Percentiles rank a stretch among this genome's conserved stretches.
Evolutionary conservation across 129 eudicot genomes (phyloP).

Genomic region (Heracleum sosnowskyi): DNA sequence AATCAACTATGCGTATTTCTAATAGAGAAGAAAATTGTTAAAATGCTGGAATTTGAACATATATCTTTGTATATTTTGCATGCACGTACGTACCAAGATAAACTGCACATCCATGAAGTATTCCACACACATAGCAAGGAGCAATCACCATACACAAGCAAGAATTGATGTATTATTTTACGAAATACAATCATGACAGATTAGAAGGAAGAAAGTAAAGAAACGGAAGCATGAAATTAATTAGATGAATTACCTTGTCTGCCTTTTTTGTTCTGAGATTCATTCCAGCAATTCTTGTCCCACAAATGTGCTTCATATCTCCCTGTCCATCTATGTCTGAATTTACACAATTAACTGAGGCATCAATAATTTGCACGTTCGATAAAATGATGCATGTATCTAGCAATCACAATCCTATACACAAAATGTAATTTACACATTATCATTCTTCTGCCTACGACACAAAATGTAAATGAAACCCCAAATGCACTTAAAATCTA

Average conservation of each 20-base stretch:
- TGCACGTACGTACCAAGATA: conserved; percentile 57
- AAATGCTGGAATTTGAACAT: too few relatives aligned
- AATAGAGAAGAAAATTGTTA: background rate
- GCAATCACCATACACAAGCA: background rate
- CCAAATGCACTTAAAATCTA: background rate
- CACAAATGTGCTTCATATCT: conserved; percentile 88
- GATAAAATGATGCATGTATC: background rate
- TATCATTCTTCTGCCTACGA: background rate
- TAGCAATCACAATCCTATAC: background rate
- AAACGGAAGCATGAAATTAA: background rate
- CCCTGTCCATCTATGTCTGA: conserved; percentile 87
- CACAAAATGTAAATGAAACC: background rate
- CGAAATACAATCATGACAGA: background rate
- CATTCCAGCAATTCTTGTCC: conserved; percentile 93
- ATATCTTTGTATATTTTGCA: background rate
- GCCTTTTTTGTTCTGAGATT: conserved; percentile 82
- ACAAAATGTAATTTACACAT: background rate
- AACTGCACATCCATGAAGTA: conserved; percentile 38
- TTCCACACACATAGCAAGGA: conserved; percentile 18
- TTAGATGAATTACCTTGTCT: conserved; percentile 54
- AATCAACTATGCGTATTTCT: background rate
- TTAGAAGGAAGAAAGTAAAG: background rate
- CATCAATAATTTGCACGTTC: background rate
- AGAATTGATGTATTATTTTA: background rate
- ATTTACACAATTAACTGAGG: background rate